phyloP scores from a whole-genome alignment of 2,329 filamentous ascomycete genomes.

The Colletotrichum coccodes region DNA sequence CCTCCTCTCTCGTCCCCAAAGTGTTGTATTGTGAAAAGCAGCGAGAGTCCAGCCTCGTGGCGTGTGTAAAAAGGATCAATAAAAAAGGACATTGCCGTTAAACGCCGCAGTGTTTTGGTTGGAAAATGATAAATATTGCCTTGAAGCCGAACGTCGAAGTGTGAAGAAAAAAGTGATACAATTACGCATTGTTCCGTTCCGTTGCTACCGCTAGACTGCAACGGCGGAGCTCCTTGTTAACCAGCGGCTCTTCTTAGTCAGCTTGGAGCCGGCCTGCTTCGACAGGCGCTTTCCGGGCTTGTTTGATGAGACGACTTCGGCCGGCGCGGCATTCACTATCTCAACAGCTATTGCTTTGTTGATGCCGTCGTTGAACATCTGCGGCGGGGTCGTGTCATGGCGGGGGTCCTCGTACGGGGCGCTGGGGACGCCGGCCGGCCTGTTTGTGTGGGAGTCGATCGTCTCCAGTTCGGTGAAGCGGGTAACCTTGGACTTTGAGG shows the following conservation, averaged over 20 bases:
- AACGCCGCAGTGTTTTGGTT: conserved; percentile 2
- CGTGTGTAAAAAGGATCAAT: not conserved
- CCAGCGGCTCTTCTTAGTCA: conserved; percentile 44
- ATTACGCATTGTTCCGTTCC: no score
- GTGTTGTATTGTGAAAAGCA: not conserved
- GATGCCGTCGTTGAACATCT: conserved; percentile 29
- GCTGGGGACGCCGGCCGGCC: conserved; percentile 10
- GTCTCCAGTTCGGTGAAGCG: conserved; percentile 44
- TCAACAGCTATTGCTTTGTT: conserved; percentile 35
- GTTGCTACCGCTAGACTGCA: conserved; percentile 36
- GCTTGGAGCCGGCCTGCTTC: conserved; percentile 41
- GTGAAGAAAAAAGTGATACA: not conserved
- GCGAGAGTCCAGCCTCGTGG: not conserved
- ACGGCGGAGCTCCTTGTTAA: conserved; percentile 39
- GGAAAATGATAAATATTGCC: not conserved
- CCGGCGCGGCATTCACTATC: conserved; percentile 11
- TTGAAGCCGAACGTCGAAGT: not conserved
- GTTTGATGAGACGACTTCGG: not conserved
- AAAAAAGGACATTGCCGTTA: not conserved
- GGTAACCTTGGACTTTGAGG: conserved; percentile 37
- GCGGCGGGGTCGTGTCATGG: conserved; percentile 28
- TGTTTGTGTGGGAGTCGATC: conserved; percentile 41
- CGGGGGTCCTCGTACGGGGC: conserved; percentile 11
- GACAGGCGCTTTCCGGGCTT: conserved; percentile 41
- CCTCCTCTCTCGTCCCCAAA: not conserved